Base-by-base conservation (phyloP, 2,329 filamentous ascomycete species). In the Phoma sp. region DNA sequence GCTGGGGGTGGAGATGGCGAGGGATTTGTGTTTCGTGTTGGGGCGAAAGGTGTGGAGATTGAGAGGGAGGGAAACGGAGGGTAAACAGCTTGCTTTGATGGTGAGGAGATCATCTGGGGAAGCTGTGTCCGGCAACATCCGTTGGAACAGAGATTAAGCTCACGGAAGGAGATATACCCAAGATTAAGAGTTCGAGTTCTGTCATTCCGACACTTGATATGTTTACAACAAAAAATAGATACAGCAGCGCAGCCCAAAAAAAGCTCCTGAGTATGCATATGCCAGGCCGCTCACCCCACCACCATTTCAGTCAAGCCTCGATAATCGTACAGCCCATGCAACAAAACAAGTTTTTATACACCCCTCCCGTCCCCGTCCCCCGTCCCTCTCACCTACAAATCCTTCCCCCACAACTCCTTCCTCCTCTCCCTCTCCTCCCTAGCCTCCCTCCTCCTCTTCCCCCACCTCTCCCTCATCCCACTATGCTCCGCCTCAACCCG, bases 351-450 rank as follows among this genome's bases (percentile, higher is more conserved):
- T 56, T 56, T 45, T 18, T 51, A 33, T 39, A 56, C 53, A 51
- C 36, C 7, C 6, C 5, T 11, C 47, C 24, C 25, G 4, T 29
- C 24, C 11, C 13, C 24, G 7, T 6, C 14, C n/a, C 25, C 25
- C 40, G 8, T 30, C 7, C 38, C n/a, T n/a, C 13, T 13, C 10
- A 11, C 36, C 77, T 73, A 86, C 57, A 78, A 80, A 72, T 86
- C 85, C 65, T 78, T 78, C 42, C 82, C 83, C 86, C 86, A 89
- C 29, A 79, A 68, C 65, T 82, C 82, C 77, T 82, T 85, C 73
- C 86, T 82, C 70, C 82, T 78, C 64, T 76, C 72, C 65, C 85
- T 76, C 64, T 87, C 86, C 70, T 87, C 83, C 59, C 85, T 80
- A 37, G 86, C 86, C 73, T 81, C 80, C 58, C 78, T 79, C 72